Base-by-base conservation (phyloP, 306 rosid species). In the Albizia julibrissin region DNA sequence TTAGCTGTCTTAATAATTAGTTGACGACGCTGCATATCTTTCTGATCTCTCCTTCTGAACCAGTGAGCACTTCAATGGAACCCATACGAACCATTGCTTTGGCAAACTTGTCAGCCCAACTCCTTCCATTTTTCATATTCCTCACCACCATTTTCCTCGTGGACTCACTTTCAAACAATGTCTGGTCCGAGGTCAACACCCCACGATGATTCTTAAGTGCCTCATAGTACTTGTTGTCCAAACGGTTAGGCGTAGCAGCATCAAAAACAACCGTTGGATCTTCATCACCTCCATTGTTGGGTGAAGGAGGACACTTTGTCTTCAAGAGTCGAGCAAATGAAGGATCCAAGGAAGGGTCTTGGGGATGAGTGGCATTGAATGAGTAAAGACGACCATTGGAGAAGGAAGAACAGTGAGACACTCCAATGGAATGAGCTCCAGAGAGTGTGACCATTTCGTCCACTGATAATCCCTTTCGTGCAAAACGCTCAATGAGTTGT, bases 21-120 rank as follows among this genome's bases (percentile, higher is more conserved):
- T 84, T 82, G 7, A 85, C 82, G 1, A 71, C 15, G 42, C 62
- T 13, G 26, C 88, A 87, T 0, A 15, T 61, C 13, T 26, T 85
- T 52, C 90, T 84, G 56, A 85, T 79, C 83, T 87, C 88, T 0
- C 88, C 88, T 39, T 79, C 29, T 6, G 80, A 64, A 6, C 86
- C 86, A 0, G 88, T 87, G 3, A 85, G 49, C 46, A 85, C 90
- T 0, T 85, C 72, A 1, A 87, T 75, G 10, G 88, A 79, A 39
- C 90, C 90, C 90, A 87, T 87, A 1, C 73, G 84, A 40, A 84
- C 83, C 90, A 87, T 87, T 39, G 90, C 90, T 33, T 75, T 72
- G 0, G 85, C 86, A 76, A 82, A 87, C 79, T 84, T 87, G 1
- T 21, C 6, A 11, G 84, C 47, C 88, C 90, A 87, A 0, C 8